Conservation (phyloP, 116 monocot genomes). For the Posidonia oceanica region DNA sequence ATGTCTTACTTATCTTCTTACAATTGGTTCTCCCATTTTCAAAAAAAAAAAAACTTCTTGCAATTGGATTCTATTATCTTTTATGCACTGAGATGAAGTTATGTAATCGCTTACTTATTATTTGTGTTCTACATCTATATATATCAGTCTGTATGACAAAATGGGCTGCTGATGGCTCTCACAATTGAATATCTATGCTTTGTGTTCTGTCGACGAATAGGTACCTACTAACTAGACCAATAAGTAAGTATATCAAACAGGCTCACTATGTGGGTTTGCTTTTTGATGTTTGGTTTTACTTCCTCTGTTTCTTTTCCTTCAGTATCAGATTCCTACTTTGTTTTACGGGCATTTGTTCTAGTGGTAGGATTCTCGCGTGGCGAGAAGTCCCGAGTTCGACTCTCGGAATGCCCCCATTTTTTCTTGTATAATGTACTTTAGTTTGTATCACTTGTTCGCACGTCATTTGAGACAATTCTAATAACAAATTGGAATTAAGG, state of each 20-base stretch:
- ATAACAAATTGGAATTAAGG: too few relatives aligned
- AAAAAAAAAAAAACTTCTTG: too few relatives aligned
- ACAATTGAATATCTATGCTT: too few relatives aligned
- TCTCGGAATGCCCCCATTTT: not conserved
- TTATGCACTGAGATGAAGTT: too few relatives aligned
- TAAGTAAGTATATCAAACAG: not conserved
- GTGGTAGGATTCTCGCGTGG: not conserved
- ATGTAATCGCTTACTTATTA: too few relatives aligned
- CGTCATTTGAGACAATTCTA: too few relatives aligned
- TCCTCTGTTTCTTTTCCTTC: not conserved
- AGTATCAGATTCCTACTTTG: not conserved
- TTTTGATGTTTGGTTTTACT: not conserved
- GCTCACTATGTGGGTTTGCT: not conserved
- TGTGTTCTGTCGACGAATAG: not conserved
- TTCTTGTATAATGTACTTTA: not conserved
- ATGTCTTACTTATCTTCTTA: too few relatives aligned
- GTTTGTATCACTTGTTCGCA: not conserved
- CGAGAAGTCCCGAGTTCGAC: not conserved
- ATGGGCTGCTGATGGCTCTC: too few relatives aligned
- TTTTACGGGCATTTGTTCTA: not conserved
- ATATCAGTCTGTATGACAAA: too few relatives aligned
- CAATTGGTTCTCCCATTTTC: too few relatives aligned
- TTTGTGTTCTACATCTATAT: too few relatives aligned
- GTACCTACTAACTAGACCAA: not conserved
- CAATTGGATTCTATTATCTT: too few relatives aligned